phyloP scores from a whole-genome alignment of 352 stramenopile species.

The Phytophthora aleatoria region DNA sequence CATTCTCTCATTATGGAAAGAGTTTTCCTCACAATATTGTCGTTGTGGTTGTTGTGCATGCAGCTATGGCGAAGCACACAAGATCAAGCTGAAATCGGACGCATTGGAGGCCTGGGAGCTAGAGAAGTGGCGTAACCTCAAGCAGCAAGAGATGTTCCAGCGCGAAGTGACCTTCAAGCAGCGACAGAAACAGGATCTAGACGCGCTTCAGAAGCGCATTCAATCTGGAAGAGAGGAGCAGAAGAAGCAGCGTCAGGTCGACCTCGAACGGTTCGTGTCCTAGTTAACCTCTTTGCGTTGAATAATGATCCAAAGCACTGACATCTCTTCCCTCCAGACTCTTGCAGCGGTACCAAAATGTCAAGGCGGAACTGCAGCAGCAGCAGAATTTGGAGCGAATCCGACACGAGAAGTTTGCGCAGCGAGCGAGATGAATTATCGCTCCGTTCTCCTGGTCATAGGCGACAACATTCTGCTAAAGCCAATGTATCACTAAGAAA shows the following conservation, averaged over 20 bases:
- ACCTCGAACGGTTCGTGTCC: conserved; percentile 84
- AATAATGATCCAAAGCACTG: not conserved
- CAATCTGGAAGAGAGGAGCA: conserved; percentile 94
- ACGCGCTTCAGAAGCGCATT: conserved; percentile 94
- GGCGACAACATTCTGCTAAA: not conserved
- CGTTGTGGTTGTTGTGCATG: not conserved
- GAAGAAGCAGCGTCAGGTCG: conserved; percentile 94
- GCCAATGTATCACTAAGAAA: conserved; percentile 28
- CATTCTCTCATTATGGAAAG: not conserved
- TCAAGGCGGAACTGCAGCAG: conserved; percentile 94
- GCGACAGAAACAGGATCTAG: conserved; percentile 92
- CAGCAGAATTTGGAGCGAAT: conserved; percentile 95
- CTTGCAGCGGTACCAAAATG: conserved; percentile 95
- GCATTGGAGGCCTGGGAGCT: conserved; percentile 94
- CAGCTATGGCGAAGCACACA: conserved; percentile 94
- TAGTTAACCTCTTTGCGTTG: not conserved
- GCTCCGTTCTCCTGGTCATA: not conserved
- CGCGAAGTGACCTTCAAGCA: conserved; percentile 95
- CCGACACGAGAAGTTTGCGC: conserved; percentile 77
- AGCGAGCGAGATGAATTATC: conserved; percentile 36
- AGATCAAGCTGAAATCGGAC: conserved; percentile 97
- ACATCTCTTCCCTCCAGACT: conserved; percentile 43
- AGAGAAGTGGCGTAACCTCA: conserved; percentile 94
- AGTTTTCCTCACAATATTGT: conserved; percentile 1
- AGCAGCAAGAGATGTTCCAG: conserved; percentile 95